phyloP scores from a whole-genome alignment of 2,329 filamentous ascomycete species.

The Aspergillus sergii region DNA sequence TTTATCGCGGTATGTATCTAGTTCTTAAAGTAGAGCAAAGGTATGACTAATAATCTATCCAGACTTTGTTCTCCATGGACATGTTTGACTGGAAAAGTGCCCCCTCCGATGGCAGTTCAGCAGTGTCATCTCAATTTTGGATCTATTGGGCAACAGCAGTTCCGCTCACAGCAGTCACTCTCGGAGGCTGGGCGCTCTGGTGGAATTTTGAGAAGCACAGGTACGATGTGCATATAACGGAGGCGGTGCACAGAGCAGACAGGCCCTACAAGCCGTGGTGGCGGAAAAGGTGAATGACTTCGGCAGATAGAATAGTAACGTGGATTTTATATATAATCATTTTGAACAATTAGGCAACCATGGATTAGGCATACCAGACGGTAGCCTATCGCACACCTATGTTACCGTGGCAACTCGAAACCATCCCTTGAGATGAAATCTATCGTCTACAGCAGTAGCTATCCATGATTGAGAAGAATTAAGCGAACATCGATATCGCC shows the following conservation, averaged over 20 bases:
- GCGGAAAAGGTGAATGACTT: not conserved
- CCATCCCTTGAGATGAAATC: no score
- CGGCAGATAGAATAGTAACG: not conserved
- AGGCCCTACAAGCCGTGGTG: not conserved
- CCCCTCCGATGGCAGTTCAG: not conserved
- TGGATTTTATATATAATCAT: not conserved
- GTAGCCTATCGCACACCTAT: no score
- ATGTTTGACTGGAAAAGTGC: not conserved
- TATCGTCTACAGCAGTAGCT: no score
- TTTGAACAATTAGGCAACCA: not conserved
- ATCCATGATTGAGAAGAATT: no score
- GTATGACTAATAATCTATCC: not conserved
- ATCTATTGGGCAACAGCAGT: slow-evolving; percentile 9
- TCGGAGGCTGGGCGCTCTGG: slow-evolving; percentile 10
- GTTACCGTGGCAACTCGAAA: no score
- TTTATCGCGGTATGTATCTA: not conserved
- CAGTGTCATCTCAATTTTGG: not conserved
- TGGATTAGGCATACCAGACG: no score
- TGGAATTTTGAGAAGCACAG: slow-evolving; percentile 12
- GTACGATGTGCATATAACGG: slow-evolving; percentile 2
- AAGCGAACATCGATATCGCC: no score
- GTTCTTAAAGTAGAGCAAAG: not conserved
- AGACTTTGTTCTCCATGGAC: not conserved
- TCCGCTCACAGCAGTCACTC: slow-evolving; percentile 4
- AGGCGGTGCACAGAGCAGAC: not conserved